A percentile compares a stretch with the other conserved stretches of the same genome.
Conservation (phyloP, 2,329 filamentous ascomycete genomes). For the Fusarium sp. region DNA sequence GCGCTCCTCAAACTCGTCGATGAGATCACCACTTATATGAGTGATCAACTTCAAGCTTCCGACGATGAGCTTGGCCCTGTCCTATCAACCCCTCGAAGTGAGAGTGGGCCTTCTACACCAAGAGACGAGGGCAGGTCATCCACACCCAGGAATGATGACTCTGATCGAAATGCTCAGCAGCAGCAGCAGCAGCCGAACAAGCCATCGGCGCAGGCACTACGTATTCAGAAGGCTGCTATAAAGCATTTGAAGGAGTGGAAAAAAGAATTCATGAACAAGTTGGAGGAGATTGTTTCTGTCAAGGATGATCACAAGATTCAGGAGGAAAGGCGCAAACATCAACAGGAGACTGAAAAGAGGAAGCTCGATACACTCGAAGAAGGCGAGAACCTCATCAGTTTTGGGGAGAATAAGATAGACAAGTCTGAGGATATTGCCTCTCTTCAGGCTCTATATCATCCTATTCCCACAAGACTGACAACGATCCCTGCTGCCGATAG, state of each 20-base stretch:
- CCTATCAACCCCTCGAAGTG: conserved; percentile 20
- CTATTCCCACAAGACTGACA: conserved; percentile 61
- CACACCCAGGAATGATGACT: conserved; percentile 9
- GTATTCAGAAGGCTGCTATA: conserved; percentile 63
- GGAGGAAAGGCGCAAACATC: conserved; percentile 56
- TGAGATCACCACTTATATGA: conserved; percentile 64
- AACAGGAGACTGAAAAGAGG: conserved; percentile 52
- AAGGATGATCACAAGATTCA: conserved; percentile 58
- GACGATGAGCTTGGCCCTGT: conserved; percentile 45
- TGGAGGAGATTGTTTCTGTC: conserved; percentile 71
- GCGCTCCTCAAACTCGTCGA: conserved; percentile 60
- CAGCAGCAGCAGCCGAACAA: conserved; percentile 21
- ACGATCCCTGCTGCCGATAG: conserved; percentile 66
- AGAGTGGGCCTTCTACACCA: conserved; percentile 9
- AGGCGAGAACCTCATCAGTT: conserved; percentile 52
- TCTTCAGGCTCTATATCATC: conserved; percentile 61
- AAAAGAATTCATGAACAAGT: conserved; percentile 70
- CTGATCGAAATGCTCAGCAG: conserved; percentile 14
- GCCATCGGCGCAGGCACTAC: conserved; percentile 39
- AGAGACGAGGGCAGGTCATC: conserved; percentile 8
- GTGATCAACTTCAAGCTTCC: conserved; percentile 56
- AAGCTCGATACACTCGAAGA: conserved; percentile 46
- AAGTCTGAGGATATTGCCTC: conserved; percentile 51
- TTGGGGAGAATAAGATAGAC: conserved; percentile 46
- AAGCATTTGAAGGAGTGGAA: conserved; percentile 81